Evolutionary conservation across 2,329 filamentous ascomycete genomes (phyloP).

Genomic region (Claviceps citrina): DNA sequence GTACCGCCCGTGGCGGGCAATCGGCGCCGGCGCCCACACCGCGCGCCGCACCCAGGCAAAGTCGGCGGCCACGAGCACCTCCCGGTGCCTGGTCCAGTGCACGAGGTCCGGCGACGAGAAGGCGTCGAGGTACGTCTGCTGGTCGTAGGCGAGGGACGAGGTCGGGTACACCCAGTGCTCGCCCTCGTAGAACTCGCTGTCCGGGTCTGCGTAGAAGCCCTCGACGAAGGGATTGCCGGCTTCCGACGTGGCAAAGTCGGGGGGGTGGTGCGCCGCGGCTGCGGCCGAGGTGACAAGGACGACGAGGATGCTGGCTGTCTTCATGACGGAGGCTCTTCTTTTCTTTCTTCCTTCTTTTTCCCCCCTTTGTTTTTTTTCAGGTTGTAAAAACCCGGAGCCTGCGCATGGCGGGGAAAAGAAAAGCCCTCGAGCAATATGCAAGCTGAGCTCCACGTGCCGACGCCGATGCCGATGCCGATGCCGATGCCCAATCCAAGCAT

Average conservation of each 20-base stretch:
- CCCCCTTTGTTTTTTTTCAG: too few species aligned
- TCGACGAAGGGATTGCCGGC: conserved; percentile 32
- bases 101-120: conserved; percentile 34
- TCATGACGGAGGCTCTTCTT: too few species aligned
- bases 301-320: background rate
- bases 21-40: conserved; percentile 32
- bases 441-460: too few species aligned
- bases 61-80: conserved; percentile 21
- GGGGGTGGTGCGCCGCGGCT: conserved; percentile 5
- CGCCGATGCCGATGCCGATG: too few species aligned
- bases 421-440: too few species aligned
- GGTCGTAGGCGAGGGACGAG: conserved; percentile 26
- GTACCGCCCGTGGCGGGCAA: conserved; percentile 27
- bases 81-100: conserved; percentile 31
- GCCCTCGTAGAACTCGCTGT: conserved; percentile 29
- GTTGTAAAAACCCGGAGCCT: too few species aligned
- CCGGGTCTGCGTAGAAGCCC: conserved; percentile 36
- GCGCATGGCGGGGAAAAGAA: too few species aligned
- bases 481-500: too few species aligned
- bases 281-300: background rate
- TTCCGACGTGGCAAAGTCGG: conserved; percentile 24
- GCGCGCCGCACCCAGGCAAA: conserved; percentile 28
- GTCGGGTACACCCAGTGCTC: conserved; percentile 35
- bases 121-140: conserved; percentile 34
- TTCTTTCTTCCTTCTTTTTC: too few species aligned